A percentile compares a stretch with the other conserved stretches of the same genome.
Conservation (phyloP, 202 grass and related monocot species). For the Zoysia matrella region DNA sequence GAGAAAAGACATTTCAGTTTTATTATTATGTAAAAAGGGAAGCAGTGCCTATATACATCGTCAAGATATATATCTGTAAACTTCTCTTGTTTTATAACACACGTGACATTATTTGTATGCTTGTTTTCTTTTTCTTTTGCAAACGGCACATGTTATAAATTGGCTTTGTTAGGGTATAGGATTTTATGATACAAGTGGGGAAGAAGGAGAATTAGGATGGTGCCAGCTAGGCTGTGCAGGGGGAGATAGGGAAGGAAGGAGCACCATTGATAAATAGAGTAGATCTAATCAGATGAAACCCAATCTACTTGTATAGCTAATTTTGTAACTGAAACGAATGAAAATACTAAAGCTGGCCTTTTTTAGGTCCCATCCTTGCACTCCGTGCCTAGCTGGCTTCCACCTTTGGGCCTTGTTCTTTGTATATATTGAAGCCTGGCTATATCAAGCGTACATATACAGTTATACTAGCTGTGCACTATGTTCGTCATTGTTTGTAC, state of each 20-base stretch:
- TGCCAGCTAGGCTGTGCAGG: neutral
- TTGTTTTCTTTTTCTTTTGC: neutral
- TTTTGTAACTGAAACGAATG: neutral
- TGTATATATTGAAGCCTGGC: neutral
- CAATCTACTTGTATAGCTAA: neutral
- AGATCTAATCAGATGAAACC: neutral
- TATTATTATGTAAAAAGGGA: neutral
- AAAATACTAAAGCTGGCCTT: neutral
- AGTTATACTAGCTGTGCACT: neutral
- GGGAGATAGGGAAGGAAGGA: neutral
- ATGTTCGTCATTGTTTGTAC: slow-evolving; percentile 19
- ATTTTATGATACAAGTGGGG: neutral
- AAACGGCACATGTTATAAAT: neutral
- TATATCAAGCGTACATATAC: neutral
- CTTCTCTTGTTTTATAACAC: neutral
- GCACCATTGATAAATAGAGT: neutral
- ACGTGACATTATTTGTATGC: neutral
- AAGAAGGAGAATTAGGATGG: neutral
- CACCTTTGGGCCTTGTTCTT: neutral
- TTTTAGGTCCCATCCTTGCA: neutral
- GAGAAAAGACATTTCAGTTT: neutral
- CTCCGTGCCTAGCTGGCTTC: neutral
- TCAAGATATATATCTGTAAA: neutral
- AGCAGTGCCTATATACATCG: neutral
- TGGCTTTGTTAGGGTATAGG: neutral